A percentile compares a stretch with the other conserved stretches of the same genome.
phyloP scores from a whole-genome alignment of 495 filamentous ascomycete genomes.

The Astrothelium subdiscretum region DNA sequence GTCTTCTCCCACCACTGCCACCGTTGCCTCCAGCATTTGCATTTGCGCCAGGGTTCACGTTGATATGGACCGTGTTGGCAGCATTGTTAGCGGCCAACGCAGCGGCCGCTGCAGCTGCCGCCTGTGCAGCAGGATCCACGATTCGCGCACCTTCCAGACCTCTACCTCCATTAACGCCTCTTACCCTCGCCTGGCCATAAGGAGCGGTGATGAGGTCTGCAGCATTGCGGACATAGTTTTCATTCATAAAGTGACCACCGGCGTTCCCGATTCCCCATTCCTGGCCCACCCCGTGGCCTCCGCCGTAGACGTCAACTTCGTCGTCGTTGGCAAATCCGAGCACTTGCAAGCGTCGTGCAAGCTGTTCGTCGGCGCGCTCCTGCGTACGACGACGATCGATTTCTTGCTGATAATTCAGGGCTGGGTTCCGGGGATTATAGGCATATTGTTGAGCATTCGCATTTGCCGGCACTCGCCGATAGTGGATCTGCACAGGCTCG shows the following conservation, averaged over 20 bases:
- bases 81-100: not conserved
- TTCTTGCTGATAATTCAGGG: slow-evolving; percentile 39
- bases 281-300: not conserved
- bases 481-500: slow-evolving; percentile 16
- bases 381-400: slow-evolving; percentile 38
- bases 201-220: slow-evolving; percentile 16
- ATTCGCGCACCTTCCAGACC: not conserved
- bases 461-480: slow-evolving; percentile 15
- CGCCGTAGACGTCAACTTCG: slow-evolving; percentile 11
- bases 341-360: slow-evolving; percentile 43
- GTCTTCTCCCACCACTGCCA: not conserved
- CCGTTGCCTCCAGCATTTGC: not conserved
- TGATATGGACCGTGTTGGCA: not conserved
- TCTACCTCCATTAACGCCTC: not conserved
- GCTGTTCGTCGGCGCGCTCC: slow-evolving; percentile 44
- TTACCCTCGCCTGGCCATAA: slow-evolving; percentile 1
- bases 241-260: slow-evolving; percentile 34
- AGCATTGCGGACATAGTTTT: slow-evolving; percentile 23
- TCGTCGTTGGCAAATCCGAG: slow-evolving; percentile 10
- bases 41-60: not conserved
- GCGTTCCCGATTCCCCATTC: slow-evolving; percentile 29
- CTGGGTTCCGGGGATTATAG: not conserved
- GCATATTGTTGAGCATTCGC: not conserved
- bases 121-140: not conserved
- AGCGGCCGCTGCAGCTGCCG: not conserved